Conservation (phyloP, 306 rosid species). For the Pyrus bretschneideri region DNA sequence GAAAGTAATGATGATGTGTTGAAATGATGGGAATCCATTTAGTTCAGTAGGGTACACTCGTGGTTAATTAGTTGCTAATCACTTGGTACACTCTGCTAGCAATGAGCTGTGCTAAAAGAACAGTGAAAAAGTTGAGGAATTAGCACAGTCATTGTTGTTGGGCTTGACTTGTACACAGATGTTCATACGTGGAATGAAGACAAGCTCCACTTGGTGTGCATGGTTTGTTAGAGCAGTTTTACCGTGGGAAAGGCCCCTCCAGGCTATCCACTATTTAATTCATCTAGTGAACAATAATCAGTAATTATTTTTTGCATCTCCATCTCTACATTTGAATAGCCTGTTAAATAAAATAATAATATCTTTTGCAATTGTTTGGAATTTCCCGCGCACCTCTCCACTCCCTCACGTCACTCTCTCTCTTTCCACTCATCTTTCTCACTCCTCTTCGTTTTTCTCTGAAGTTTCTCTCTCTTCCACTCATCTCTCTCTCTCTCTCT, state of each 20-base stretch:
- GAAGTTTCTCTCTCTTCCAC: no score
- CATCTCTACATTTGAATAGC: no score
- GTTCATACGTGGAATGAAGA: conserved; percentile 23
- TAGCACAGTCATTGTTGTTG: background rate
- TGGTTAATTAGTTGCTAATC: background rate
- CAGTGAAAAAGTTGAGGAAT: background rate
- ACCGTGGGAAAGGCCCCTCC: no score
- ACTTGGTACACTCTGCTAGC: background rate
- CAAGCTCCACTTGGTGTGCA: conserved; percentile 25
- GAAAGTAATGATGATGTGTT: background rate
- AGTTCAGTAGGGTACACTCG: background rate
- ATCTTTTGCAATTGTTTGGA: no score
- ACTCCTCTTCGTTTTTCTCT: no score
- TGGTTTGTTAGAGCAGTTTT: background rate
- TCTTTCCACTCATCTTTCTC: no score
- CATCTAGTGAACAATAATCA: no score
- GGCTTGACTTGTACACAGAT: conserved; percentile 12
- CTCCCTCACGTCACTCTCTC: no score
- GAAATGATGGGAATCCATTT: background rate
- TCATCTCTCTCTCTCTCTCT: background rate
- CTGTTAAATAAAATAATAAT: no score
- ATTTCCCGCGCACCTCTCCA: no score
- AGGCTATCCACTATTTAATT: fast-evolving
- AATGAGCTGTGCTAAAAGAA: background rate
- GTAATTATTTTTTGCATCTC: no score